A percentile compares a stretch with the other conserved stretches of the same genome.
Conservation (phyloP, 768 basidiomycete genomes). For the Coprinopsis strossmayeri region DNA sequence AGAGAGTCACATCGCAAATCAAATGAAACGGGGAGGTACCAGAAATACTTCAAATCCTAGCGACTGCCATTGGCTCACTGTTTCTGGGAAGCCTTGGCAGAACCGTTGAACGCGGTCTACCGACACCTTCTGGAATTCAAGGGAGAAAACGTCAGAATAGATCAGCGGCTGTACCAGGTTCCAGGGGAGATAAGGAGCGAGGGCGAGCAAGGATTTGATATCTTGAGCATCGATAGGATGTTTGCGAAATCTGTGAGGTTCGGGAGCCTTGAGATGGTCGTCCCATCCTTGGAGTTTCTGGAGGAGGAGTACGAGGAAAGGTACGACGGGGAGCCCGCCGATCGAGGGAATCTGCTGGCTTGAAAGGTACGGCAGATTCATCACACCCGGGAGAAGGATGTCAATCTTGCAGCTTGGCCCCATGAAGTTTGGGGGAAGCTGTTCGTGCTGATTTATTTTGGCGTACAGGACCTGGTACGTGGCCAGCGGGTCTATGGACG, state of each 20-base stretch:
- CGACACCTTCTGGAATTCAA: background rate
- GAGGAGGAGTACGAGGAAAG: background rate
- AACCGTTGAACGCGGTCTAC: background rate
- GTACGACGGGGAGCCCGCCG: background rate
- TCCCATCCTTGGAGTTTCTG: slow-evolving; percentile 1
- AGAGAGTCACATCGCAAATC: too few relatives aligned
- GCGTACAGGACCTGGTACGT: background rate
- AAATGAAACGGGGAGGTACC: too few relatives aligned
- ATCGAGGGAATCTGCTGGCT: background rate
- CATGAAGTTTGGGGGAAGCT: too few relatives aligned
- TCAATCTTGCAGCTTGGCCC: slow-evolving; percentile 7
- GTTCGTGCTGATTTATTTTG: background rate
- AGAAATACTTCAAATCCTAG: too few relatives aligned
- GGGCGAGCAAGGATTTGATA: background rate
- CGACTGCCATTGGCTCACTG: too few relatives aligned
- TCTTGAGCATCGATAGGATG: slow-evolving; percentile 2
- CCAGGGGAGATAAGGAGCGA: background rate
- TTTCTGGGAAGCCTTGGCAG: background rate
- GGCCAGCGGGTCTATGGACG: slow-evolving; percentile 7
- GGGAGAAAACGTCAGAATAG: background rate
- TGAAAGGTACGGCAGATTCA: background rate
- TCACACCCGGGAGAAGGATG: slow-evolving; percentile 7
- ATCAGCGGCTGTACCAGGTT: background rate
- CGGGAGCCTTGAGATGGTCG: background rate
- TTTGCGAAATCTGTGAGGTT: background rate